These are phyloP conservation scores for Teunomyces stri DNA, from an alignment of 805 yeast genomes.

Conservation along the genomic window DNA sequence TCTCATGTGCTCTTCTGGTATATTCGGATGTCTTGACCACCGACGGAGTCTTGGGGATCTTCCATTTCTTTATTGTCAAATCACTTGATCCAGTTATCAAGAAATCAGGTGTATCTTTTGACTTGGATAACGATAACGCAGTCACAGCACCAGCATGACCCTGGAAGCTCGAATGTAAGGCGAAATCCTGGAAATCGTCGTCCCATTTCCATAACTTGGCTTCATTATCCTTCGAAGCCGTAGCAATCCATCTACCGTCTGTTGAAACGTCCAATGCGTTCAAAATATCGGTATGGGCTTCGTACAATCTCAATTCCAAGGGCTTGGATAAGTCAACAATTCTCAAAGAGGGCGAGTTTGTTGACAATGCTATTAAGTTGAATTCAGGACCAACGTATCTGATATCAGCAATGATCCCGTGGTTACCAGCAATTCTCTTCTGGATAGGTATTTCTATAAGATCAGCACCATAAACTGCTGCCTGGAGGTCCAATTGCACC, in stretches of 20 bases:
- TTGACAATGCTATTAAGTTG: constrained; percentile 73
- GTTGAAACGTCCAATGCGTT: constrained; percentile 73
- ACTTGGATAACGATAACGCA: constrained; percentile 72
- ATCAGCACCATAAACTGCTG: constrained; percentile 4
- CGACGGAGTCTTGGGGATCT: constrained; percentile 48
- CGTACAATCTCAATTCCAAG: constrained; percentile 60
- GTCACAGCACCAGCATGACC: constrained; percentile 91
- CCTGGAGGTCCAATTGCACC: constrained; percentile 40
- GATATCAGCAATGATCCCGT: constrained; percentile 92
- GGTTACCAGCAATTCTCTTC: constrained; percentile 81
- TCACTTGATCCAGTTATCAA: constrained; percentile 83
- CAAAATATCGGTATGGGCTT: constrained; percentile 84
- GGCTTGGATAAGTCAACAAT: constrained; percentile 62
- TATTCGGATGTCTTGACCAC: constrained; percentile 65
- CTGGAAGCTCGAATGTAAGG: constrained; percentile 57
- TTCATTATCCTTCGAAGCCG: constrained; percentile 86
- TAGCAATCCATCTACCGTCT: constrained; percentile 87
- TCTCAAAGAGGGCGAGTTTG: constrained; percentile 88
- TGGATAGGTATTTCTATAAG: constrained; percentile 36
- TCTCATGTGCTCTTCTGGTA: constrained; percentile 95
- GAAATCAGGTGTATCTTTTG: constrained; percentile 56
- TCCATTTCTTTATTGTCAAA: constrained; percentile 84
- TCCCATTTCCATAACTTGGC: constrained; percentile 80
- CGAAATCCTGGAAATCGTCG: constrained; percentile 37
- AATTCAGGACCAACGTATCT: constrained; percentile 66